A percentile compares a stretch with the other conserved stretches of the same genome.
phyloP scores from a whole-genome alignment of 257 asterid species.

The Cynanchum wilfordii region DNA sequence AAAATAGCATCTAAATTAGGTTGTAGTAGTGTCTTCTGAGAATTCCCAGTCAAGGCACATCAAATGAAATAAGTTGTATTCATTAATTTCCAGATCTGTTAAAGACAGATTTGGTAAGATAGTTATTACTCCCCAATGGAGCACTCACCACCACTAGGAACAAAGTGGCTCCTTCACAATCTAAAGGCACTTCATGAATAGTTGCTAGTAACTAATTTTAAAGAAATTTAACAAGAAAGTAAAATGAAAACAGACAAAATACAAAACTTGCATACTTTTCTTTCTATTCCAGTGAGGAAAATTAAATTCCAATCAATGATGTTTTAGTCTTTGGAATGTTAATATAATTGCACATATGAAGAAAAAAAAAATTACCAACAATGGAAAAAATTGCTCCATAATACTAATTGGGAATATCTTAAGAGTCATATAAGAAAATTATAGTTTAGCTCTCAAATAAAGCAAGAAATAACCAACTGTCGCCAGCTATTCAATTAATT shows the following conservation, averaged over 20 bases:
- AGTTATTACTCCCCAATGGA: not conserved
- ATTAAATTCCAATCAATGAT: not conserved
- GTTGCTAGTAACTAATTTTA: not conserved
- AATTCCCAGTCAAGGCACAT: not conserved
- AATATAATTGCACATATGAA: not conserved
- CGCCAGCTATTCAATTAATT: not conserved
- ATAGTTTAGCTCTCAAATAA: not conserved
- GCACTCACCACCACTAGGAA: not conserved
- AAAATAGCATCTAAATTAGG: not conserved
- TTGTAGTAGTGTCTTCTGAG: not conserved
- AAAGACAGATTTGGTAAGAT: not conserved
- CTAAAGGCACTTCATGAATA: not conserved
- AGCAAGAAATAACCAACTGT: not conserved
- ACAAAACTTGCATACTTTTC: not conserved
- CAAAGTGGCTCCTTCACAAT: not conserved
- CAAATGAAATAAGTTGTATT: not conserved
- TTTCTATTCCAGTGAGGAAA: not conserved
- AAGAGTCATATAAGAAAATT: not conserved
- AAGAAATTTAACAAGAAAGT: not conserved
- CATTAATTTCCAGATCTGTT: not conserved
- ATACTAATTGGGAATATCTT: not conserved
- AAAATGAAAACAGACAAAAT: conserved; percentile 5
- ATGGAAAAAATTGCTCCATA: not conserved
- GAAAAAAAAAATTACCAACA: not conserved
- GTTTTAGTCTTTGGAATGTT: not conserved